Conservation (phyloP, 768 basidiomycete genomes). For the Mycena chlorophos region DNA sequence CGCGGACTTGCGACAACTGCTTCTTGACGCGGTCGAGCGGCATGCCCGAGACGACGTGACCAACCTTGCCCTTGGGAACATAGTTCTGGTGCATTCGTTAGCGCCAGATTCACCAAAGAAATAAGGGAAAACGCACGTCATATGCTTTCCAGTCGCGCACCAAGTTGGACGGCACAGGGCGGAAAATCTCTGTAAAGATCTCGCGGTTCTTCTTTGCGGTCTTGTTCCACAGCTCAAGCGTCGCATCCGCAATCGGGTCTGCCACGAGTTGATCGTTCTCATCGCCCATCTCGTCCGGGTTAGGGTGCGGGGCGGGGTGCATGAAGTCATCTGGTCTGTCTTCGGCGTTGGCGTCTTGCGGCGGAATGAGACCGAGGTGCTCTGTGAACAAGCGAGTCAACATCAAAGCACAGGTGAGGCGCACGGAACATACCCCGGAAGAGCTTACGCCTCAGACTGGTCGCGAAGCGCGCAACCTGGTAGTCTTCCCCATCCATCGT, state of each 20-base stretch:
- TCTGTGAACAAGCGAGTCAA: conserved; percentile 47
- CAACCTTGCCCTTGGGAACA: conserved; percentile 73
- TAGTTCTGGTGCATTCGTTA: conserved; percentile 51
- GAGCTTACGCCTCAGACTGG: conserved; percentile 78
- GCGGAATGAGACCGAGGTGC: conserved; percentile 81
- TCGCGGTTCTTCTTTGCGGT: conserved; percentile 82
- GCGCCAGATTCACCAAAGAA: neutral
- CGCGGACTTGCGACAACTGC: conserved; percentile 66
- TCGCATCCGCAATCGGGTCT: conserved; percentile 73
- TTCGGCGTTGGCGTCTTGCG: conserved; percentile 54
- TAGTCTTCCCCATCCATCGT: conserved; percentile 79
- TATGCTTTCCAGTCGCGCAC: conserved; percentile 80
- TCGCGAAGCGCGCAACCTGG: conserved; percentile 76
- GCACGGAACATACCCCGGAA: conserved; percentile 60
- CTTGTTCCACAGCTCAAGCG: conserved; percentile 57
- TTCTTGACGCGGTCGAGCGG: conserved; percentile 71
- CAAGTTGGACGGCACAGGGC: conserved; percentile 81
- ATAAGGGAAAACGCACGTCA: conserved; percentile 48
- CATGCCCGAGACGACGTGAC: conserved; percentile 76
- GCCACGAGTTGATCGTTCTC: conserved; percentile 67
- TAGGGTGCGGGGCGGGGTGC: conserved; percentile 73
- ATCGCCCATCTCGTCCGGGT: conserved; percentile 61
- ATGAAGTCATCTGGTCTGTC: conserved; percentile 59
- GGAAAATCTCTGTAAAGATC: conserved; percentile 84
- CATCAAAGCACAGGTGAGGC: conserved; percentile 11